Evolutionary conservation across 106 monocot genomes (phyloP).

Genomic region (Apostasia shenzhenica): DNA sequence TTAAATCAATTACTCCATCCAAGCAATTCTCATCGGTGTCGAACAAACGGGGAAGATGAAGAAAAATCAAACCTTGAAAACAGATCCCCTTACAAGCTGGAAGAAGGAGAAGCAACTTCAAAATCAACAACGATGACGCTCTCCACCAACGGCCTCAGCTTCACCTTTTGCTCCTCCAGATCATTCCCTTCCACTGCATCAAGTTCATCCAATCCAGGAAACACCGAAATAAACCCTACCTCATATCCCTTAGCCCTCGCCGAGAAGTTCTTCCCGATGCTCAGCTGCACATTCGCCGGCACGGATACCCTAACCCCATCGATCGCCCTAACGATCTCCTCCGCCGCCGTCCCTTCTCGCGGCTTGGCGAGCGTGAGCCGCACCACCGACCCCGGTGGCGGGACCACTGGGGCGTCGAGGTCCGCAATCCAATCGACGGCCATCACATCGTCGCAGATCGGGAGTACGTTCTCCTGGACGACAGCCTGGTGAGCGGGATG

Average conservation of each 20-base stretch:
- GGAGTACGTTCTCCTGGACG: constrained; percentile 49
- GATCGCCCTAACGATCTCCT: constrained; percentile 14
- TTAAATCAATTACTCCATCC: no score
- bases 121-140: constrained; percentile 63
- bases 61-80: neutral
- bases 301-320: constrained; percentile 2
- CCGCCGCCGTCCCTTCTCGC: constrained; percentile 23
- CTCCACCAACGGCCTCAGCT: constrained; percentile 58
- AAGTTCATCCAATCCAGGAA: constrained; percentile 40
- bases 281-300: constrained; percentile 22
- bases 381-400: constrained; percentile 29
- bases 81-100: constrained; percentile 26
- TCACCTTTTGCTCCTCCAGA: constrained; percentile 54
- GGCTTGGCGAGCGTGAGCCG: constrained; percentile 68
- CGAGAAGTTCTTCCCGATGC: constrained; percentile 82
- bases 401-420: neutral
- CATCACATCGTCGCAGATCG: constrained; percentile 67
- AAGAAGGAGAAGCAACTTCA: constrained; percentile 26
- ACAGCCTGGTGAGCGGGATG: constrained; percentile 60
- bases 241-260: constrained; percentile 81
- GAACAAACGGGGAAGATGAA: neutral
- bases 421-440: constrained; percentile 74
- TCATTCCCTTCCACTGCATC: constrained; percentile 31
- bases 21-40: no score
- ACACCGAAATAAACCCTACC: constrained; percentile 57